Evolutionary conservation across 2,329 filamentous ascomycete genomes (phyloP), one percentile per base, ranked within the genome.

Genomic region (Xylariaceae sp.): DNA sequence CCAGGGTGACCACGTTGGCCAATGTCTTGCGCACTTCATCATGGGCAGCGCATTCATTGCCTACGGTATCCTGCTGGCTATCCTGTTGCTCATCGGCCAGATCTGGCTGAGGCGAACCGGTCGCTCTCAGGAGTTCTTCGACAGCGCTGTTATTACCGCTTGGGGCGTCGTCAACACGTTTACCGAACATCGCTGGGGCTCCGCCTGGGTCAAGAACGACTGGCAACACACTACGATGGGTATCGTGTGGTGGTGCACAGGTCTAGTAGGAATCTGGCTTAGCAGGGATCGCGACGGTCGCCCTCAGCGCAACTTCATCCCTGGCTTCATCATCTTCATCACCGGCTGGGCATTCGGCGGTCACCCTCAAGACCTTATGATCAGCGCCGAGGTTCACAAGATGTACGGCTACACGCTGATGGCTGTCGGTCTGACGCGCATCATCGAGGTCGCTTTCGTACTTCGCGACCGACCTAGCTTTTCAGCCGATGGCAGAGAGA

Each of bases 171-270:
- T 99, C 70, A 99, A 97, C 70, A 97, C 94, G 9, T 97, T 99
- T 61, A 99, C 94, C 15, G 94, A 97, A 70, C 94, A 99, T 66
- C 83, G 87, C 45, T 99, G 94, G 94, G 94, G 94, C 47, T 77
- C 77, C 1, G 79, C 82, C 0, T 99, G 94, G 94, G 90, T 87
- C 45, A 83, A 82, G 69, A 97, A 96, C 64, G 94, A 99, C 68
- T 83, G 96, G 72, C 92, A 99, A 68, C 94, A 99, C 69, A 99
- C 94, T 0, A 89, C 88, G n/a, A 97, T 99, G 92, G 94, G 94
- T n/a, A 83, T 99, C 54, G 84, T 99, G 45, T 99, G 94, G 94
- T 99, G 92, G 92, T 88, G 85, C 61, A 92, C 94, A 7, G 94
- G 94, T 19, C 74, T 99, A 30, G 80, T 92, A 11, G 94, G 94